Conservation (phyloP, 257 asterid genomes). For the Jaltomata sinuosa region DNA sequence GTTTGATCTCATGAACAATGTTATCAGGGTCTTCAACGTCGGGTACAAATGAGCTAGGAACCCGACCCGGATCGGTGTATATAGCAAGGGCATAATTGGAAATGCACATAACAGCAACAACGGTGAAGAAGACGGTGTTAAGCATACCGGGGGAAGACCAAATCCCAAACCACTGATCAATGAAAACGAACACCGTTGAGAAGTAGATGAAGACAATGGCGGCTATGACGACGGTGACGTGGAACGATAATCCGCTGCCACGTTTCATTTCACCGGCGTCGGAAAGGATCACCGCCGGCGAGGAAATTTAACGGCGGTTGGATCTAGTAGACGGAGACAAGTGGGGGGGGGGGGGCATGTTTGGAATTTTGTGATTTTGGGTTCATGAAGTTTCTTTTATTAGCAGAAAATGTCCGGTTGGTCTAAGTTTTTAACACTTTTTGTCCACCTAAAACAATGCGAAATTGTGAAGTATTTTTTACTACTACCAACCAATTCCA, state of each 20-base stretch:
- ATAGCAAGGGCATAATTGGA: slow-evolving; percentile 55
- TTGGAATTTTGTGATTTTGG: not conserved
- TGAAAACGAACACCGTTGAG: slow-evolving; percentile 74
- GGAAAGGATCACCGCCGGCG: not conserved
- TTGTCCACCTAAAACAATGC: not conserved
- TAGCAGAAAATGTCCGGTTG: not conserved
- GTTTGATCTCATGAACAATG: slow-evolving; percentile 82
- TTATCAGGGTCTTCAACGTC: slow-evolving; percentile 52
- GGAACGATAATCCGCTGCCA: slow-evolving; percentile 42
- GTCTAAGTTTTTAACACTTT: not conserved
- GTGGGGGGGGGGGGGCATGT: not conserved
- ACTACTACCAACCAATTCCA: not conserved
- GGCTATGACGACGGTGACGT: slow-evolving; percentile 46
- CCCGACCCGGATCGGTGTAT: slow-evolving; percentile 85
- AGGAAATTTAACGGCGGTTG: not conserved
- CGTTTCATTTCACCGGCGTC: slow-evolving; percentile 13
- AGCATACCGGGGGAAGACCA: slow-evolving; percentile 72
- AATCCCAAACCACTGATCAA: slow-evolving; percentile 78
- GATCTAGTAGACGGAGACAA: not conserved
- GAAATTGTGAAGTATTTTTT: not conserved
- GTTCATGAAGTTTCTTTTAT: not conserved
- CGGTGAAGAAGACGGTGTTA: slow-evolving; percentile 56
- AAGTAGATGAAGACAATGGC: slow-evolving; percentile 68
- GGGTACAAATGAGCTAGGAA: slow-evolving; percentile 55
- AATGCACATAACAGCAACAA: slow-evolving; percentile 47